A percentile compares a stretch with the other conserved stretches of the same genome.
phyloP scores from a whole-genome alignment of 805 yeast genomes.

The Saturnispora galanensis region DNA sequence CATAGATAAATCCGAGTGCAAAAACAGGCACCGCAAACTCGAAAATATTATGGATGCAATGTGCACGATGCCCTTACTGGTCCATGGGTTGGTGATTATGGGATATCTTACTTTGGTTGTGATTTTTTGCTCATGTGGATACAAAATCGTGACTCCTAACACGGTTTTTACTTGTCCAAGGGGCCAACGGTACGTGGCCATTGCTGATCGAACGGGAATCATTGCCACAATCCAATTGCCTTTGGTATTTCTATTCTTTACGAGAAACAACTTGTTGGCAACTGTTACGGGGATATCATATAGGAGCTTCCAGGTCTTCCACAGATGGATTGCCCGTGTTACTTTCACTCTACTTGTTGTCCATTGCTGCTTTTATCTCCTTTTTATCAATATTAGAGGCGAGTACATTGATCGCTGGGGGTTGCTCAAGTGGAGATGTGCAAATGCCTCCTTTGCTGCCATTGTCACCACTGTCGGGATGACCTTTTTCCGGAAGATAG shows the following conservation, averaged over 20 bases:
- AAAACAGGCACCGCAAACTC: constrained; percentile 2
- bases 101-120: constrained; percentile 22
- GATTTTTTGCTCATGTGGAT: constrained; percentile 23
- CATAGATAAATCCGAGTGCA: background rate
- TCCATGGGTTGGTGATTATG: constrained; percentile 24
- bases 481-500: constrained; percentile 27
- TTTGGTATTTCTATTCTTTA: constrained; percentile 26
- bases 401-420: constrained; percentile 31
- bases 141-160: constrained; percentile 21
- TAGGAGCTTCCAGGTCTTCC: constrained; percentile 28
- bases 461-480: constrained; percentile 21
- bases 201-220: constrained; percentile 40
- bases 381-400: constrained; percentile 27
- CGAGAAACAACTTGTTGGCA: constrained; percentile 27
- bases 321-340: constrained; percentile 33
- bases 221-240: constrained; percentile 32
- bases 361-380: constrained; percentile 32
- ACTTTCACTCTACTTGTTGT: constrained; percentile 29
- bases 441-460: constrained; percentile 29
- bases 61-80: constrained; percentile 25
- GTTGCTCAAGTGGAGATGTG: constrained; percentile 34
- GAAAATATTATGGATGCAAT: constrained; percentile 10
- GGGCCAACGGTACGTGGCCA: constrained; percentile 23
- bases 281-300: constrained; percentile 28
- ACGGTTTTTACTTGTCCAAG: constrained; percentile 23